Evolutionary conservation across 257 asterid genomes (phyloP).

Genomic region (Penstemon barbatus): DNA sequence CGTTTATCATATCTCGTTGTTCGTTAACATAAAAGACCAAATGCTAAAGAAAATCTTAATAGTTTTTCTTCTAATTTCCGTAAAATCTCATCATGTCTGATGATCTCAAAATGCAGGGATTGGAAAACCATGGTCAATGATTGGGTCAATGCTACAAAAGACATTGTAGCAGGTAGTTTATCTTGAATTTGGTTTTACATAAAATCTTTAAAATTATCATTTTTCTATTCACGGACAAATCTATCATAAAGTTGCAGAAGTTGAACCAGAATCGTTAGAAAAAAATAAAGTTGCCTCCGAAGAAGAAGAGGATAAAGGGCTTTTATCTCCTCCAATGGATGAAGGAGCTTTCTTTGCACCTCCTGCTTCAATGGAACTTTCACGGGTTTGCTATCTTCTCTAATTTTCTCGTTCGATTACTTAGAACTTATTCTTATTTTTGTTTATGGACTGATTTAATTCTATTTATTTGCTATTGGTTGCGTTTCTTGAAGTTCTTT

Average conservation of each 20-base stretch:
- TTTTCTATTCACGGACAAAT: background rate
- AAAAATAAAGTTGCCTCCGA: constrained; percentile 53
- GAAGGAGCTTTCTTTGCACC: constrained; percentile 76
- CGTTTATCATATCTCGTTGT: no score
- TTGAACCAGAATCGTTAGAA: constrained; percentile 59
- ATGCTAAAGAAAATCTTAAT: no score
- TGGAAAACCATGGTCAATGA: constrained; percentile 69
- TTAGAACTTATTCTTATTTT: background rate
- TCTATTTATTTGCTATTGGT: constrained; percentile 28
- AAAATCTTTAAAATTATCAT: background rate
- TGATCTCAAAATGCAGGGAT: constrained; percentile 39
- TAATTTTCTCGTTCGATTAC: background rate
- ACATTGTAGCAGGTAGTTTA: constrained; percentile 49
- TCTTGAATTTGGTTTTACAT: background rate
- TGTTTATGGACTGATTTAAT: constrained; percentile 33
- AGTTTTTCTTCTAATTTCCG: no score
- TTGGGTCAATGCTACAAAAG: constrained; percentile 54
- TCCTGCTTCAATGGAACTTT: constrained; percentile 67
- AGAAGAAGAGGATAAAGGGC: constrained; percentile 66
- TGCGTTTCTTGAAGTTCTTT: constrained; percentile 53
- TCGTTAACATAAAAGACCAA: no score
- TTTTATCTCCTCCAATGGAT: constrained; percentile 94
- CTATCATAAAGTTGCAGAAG: constrained; percentile 33
- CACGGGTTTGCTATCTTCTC: constrained; percentile 49
- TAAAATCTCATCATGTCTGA: background rate